Conservation (phyloP, 1,284 basidiomycete genomes). For the Irpex lacteus region DNA sequence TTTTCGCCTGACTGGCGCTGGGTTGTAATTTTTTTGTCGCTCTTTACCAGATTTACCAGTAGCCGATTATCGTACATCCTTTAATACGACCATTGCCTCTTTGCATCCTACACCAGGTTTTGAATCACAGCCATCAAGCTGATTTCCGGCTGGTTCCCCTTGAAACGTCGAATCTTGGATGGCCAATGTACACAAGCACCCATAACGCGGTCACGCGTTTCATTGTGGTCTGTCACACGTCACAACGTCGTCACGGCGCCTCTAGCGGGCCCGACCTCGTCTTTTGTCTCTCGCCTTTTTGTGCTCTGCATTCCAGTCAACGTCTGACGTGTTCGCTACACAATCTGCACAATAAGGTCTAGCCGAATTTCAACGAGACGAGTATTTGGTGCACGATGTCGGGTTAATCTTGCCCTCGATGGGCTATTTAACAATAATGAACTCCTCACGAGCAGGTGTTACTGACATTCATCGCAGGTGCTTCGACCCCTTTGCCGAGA, state of each 20-base stretch:
- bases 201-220: constrained; percentile 8
- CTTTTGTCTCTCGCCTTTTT: constrained; percentile 3
- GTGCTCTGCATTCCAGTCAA: not conserved
- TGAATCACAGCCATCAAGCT: constrained; percentile 1
- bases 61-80: constrained; percentile 3
- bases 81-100: constrained; percentile 3
- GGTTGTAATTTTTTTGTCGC: not conserved
- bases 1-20: not conserved
- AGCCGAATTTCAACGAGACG: not conserved
- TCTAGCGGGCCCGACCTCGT: not conserved
- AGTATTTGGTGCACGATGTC: not conserved
- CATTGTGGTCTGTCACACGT: not conserved
- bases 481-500: not conserved
- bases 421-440: not conserved
- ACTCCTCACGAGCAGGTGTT: not conserved
- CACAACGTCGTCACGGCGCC: not conserved
- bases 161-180: constrained; percentile 5
- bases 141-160: not conserved
- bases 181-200: constrained; percentile 10
- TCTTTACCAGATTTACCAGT: not conserved
- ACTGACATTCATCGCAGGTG: not conserved
- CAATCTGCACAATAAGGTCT: not conserved
- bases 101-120: not conserved
- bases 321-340: not conserved
- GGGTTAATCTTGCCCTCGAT: not conserved